phyloP scores from a whole-genome alignment of 2,329 filamentous ascomycete species.

The Claviceps sorghi region DNA sequence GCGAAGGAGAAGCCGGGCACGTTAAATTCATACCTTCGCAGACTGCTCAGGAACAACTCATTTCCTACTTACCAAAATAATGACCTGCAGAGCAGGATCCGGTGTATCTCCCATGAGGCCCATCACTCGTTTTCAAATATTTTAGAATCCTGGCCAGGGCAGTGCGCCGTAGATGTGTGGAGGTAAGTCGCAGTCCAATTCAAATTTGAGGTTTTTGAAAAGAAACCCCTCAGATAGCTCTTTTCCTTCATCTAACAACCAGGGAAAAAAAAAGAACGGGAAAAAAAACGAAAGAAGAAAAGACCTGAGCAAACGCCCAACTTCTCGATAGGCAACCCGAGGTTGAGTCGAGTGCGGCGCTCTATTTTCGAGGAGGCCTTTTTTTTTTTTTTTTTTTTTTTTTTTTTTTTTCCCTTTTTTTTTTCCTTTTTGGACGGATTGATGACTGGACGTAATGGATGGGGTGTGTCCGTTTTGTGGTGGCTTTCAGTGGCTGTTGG shows the following conservation, averaged over 20 bases:
- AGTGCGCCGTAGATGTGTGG: not conserved
- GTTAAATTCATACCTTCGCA: not conserved
- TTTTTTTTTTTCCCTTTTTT: not conserved
- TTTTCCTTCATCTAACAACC: not conserved
- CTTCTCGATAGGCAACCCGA: not conserved
- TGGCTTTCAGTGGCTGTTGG: not conserved
- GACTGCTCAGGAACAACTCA: not conserved
- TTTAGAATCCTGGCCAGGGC: not conserved
- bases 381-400: not conserved
- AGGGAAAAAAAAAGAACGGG: not conserved
- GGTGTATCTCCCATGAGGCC: conserved; percentile 13
- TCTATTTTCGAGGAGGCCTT: not conserved
- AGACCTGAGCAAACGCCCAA: not conserved
- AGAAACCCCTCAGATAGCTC: not conserved
- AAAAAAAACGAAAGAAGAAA: not conserved
- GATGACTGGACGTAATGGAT: not conserved
- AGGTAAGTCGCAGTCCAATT: not conserved
- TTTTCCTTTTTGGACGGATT: not conserved
- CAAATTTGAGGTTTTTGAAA: not conserved
- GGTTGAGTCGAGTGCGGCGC: not conserved
- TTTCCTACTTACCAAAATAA: conserved; percentile 43
- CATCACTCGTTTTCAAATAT: conserved; percentile 8
- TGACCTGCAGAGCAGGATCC: conserved; percentile 51
- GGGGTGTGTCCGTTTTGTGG: not conserved
- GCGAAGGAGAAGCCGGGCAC: not conserved